Evolutionary conservation across 371 early-diverging fungal genomes (phyloP), one percentile per base, ranked within the genome.

Genomic region (Apophysomyces elegans): DNA sequence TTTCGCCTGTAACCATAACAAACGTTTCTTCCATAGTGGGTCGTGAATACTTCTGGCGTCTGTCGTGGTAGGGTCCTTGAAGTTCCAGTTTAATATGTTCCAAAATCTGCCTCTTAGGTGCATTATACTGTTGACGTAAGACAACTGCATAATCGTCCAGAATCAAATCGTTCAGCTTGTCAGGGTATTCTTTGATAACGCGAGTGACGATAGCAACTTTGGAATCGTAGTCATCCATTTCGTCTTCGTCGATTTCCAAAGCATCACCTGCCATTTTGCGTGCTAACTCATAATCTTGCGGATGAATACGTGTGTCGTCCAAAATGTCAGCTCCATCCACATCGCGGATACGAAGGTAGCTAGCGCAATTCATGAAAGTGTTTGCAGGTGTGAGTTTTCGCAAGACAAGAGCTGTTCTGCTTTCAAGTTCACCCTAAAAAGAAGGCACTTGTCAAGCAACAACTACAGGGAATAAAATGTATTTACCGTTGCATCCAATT

Each of bases 251-350:
- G 57, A 95, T 86, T 67, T 98, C 98, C 41, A 97, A 78, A 0
- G 99, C 98, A 74, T 97, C 98, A 8, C 94, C 92, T 4, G 96
- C 98, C 96, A 98, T 97, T 75, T 99, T 96, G 37, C 98, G 87
- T 1, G 98, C 98, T 43, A 96, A 78, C 26, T 91, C 91, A 68
- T 99, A 99, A 74, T 98, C 94, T 74, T 95, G 93, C 8, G 96
- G 96, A 72, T 97, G 98, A 46, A 99, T 93, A 37, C 98, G 90
- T 26, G 97, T 99, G 66, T 90, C 90, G 73, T 99, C 99, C 44
- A 99, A 83, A 60, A 97, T 95, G 71, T 88, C 84, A 5, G 76
- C 79, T 13, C 85, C 76, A 39, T 86, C 81, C 37, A 77, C 66
- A 65, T 83, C 78, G 16, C 80, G 81, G 60, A 99, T 90, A 56